Percentiles rank a stretch among this genome's conserved stretches.
Conservation (phyloP, 306 rosid species). For the Trifolium subterraneum region DNA sequence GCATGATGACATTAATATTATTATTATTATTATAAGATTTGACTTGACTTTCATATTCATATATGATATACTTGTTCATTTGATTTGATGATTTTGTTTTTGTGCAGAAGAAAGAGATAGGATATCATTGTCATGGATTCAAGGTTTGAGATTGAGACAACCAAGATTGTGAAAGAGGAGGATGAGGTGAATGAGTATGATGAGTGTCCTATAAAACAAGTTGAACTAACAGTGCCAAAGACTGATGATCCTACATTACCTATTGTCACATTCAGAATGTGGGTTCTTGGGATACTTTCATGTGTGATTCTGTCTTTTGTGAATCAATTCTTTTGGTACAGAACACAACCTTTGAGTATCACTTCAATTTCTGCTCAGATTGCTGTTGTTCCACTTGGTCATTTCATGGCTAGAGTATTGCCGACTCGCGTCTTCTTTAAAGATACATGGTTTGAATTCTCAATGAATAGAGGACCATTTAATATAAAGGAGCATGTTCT, state of each 20-base stretch:
- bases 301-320: constrained; percentile 76
- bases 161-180: not conserved
- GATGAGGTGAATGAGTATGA: constrained; percentile 39
- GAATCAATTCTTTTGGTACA: constrained; percentile 92
- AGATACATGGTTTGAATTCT: constrained; percentile 61
- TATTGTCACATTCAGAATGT: constrained; percentile 80
- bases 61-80: no score
- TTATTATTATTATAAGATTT: no score
- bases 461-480: constrained; percentile 84
- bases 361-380: constrained; percentile 79
- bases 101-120: no score
- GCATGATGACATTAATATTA: no score
- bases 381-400: constrained; percentile 92
- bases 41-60: no score
- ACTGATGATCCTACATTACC: constrained; percentile 77
- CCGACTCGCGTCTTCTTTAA: constrained; percentile 57
- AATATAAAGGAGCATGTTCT: constrained; percentile 88
- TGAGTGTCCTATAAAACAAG: constrained; percentile 62
- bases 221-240: constrained; percentile 76
- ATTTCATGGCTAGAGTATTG: constrained; percentile 69
- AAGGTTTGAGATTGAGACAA: constrained; percentile 39
- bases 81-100: no score
- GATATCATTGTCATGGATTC: not conserved
- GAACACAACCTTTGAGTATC: constrained; percentile 70
- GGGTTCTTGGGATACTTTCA: constrained; percentile 70